phyloP scores from a whole-genome alignment of 1,139 yeast genomes.

The Lodderomyces theae region DNA sequence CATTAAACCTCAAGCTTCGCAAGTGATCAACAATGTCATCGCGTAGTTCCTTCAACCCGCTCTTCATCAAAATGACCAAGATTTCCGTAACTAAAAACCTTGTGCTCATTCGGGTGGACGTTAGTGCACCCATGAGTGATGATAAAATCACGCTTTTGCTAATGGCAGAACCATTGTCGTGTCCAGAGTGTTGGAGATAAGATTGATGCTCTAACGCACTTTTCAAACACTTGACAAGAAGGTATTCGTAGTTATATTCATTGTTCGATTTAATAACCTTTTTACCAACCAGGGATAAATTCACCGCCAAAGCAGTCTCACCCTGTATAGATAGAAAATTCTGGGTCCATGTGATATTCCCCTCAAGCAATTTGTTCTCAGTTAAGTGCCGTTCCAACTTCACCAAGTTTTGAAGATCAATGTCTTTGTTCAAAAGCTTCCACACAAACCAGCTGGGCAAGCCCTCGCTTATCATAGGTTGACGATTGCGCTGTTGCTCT shows the following conservation, averaged over 20 bases:
- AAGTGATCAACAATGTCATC: conserved; percentile 19
- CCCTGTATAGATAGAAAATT: conserved; percentile 41
- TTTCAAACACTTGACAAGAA: conserved; percentile 36
- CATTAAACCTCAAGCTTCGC: conserved; percentile 26
- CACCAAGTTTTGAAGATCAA: conserved; percentile 33
- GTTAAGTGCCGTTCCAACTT: conserved; percentile 35
- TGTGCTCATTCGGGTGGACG: conserved; percentile 42
- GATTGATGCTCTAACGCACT: conserved; percentile 6
- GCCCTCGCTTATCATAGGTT: conserved; percentile 30
- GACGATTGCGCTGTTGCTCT: neutral
- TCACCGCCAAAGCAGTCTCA: conserved; percentile 43
- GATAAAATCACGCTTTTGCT: conserved; percentile 34
- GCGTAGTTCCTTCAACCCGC: conserved; percentile 15
- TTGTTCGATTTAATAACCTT: conserved; percentile 46
- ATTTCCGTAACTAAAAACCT: conserved; percentile 44
- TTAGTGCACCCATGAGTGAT: conserved; percentile 37
- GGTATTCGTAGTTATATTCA: conserved; percentile 42
- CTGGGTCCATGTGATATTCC: conserved; percentile 27
- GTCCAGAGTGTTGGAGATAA: conserved; percentile 15
- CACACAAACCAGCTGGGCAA: conserved; percentile 46
- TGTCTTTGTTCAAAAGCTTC: conserved; percentile 34
- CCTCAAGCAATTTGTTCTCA: conserved; percentile 15
- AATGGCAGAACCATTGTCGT: conserved; percentile 11
- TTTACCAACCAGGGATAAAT: conserved; percentile 38
- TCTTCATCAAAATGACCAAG: conserved; percentile 35